Evolutionary conservation across 495 filamentous ascomycete species (phyloP), one percentile per base, ranked within the genome.

Genomic region (Xylaria longipes): DNA sequence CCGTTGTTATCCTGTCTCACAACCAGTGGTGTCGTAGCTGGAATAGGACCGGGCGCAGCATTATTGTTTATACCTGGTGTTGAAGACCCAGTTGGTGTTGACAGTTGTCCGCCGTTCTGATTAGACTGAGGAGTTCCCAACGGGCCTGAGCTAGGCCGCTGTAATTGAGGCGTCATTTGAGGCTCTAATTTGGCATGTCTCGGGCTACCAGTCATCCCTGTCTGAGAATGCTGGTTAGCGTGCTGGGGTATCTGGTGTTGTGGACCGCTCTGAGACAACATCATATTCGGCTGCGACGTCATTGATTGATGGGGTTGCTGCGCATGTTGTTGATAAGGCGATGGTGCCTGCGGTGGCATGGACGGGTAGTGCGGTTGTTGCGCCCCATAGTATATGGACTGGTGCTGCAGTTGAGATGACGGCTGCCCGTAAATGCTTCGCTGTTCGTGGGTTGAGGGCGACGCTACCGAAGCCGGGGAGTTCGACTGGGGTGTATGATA

Each of bases 401-500:
- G 95, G 69, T 93, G 90, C 60, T 89, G 89, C 72, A 93, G 83
- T 83, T 93, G 92, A 73, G 92, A 90, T 0, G 92, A 83, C 45
- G 93, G 92, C 72, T 94, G 93, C 20, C 88, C 90, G 80, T 97
- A 98, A 72, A 98, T 86, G 72, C 87, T 89, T 72, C 96, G 87
- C 84, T 95, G 93, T 72, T 99, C 96, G 76, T 97, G 94, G 29
- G 88, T 87, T 60, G 95, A 94, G 6, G 93, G 91, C 22, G 96
- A 98, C 67, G 95, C 92, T 71, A 98, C 94, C 69, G 96, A 97
- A n/a, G 93, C 93, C 45, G 96, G 96, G 29, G 96, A 97, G 81
- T 94, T 97, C 33, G 94, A 97, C 83, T 97, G 94, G 20, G 95
- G 94, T 3, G 95, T 97, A 77, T 97, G 94, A 77, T 99, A 97